phyloP scores from a whole-genome alignment of 208 protist species.

The Angomonas ambiguus region DNA sequence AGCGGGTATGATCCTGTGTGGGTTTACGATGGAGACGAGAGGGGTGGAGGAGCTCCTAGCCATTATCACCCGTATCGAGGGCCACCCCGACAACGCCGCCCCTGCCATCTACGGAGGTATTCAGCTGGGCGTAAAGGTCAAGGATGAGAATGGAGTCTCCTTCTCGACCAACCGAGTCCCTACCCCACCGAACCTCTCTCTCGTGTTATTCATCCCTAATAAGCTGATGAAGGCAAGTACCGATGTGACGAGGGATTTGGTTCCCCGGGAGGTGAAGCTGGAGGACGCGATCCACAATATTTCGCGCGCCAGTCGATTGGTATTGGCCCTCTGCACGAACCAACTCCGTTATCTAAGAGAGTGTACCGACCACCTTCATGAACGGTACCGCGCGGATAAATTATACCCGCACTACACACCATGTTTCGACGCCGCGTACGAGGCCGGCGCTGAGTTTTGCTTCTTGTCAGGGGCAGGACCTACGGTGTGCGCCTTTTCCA shows the following conservation, averaged over 20 bases:
- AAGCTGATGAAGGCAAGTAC: slow-evolving; percentile 87
- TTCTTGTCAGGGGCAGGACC: slow-evolving; percentile 83
- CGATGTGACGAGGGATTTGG: slow-evolving; percentile 71
- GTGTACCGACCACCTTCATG: slow-evolving; percentile 78
- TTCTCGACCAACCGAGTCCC: slow-evolving; percentile 67
- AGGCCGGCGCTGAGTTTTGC: slow-evolving; percentile 61
- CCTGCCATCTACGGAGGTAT: slow-evolving; percentile 92
- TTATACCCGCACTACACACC: slow-evolving; percentile 78
- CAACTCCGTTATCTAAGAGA: slow-evolving; percentile 63
- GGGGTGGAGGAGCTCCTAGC: slow-evolving; percentile 72
- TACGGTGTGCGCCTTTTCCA: slow-evolving; percentile 70
- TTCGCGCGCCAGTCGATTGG: slow-evolving; percentile 77
- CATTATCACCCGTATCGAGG: slow-evolving; percentile 84
- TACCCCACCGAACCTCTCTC: slow-evolving; percentile 62
- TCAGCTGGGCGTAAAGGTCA: slow-evolving; percentile 74
- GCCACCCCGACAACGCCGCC: slow-evolving; percentile 92
- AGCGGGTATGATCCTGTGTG: slow-evolving; percentile 83
- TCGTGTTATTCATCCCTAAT: slow-evolving; percentile 89
- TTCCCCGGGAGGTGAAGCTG: slow-evolving; percentile 58
- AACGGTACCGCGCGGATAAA: slow-evolving; percentile 61
- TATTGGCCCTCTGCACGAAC: slow-evolving; percentile 71
- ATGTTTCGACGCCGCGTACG: slow-evolving; percentile 54
- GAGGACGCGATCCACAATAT: slow-evolving; percentile 92
- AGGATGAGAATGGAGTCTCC: slow-evolving; percentile 20
- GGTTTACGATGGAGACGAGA: slow-evolving; percentile 69